phyloP scores from a whole-genome alignment of 2,329 filamentous ascomycete genomes.

The Epichloe sp. region DNA sequence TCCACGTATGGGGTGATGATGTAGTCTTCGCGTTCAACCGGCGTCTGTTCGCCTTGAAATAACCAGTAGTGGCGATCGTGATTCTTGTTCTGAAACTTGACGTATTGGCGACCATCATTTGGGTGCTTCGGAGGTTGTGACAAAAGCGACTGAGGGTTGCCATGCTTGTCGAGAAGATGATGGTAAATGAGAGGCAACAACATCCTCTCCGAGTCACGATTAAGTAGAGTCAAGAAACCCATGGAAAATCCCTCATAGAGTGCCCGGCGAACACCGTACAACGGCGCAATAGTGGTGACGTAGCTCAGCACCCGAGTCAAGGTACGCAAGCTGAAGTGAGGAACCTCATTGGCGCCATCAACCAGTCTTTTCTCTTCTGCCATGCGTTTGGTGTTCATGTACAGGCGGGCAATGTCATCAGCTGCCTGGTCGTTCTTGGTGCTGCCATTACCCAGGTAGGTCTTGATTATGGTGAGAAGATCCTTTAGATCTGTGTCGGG shows the following conservation, averaged over 20 bases:
- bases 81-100: constrained; percentile 58
- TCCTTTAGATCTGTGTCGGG: constrained; percentile 81
- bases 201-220: constrained; percentile 66
- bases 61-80: constrained; percentile 76
- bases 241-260: constrained; percentile 94
- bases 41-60: constrained; percentile 53
- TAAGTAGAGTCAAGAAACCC: constrained; percentile 87
- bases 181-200: constrained; percentile 70
- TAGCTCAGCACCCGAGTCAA: constrained; percentile 83
- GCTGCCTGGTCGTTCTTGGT: constrained; percentile 61
- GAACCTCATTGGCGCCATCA: constrained; percentile 89
- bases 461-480: constrained; percentile 74
- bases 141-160: constrained; percentile 57
- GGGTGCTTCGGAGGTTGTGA: constrained; percentile 68
- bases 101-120: constrained; percentile 61
- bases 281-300: constrained; percentile 68
- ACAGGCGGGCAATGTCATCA: constrained; percentile 73
- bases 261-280: constrained; percentile 74
- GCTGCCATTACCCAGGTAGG: constrained; percentile 64
- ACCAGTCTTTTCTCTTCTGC: constrained; percentile 69
- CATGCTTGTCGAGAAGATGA: constrained; percentile 58
- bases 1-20: constrained; percentile 95
- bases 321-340: constrained; percentile 92
- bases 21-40: constrained; percentile 69
- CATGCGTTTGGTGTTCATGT: constrained; percentile 73